These are phyloP conservation scores for Volutella citrinella DNA, from an alignment of 2,329 filamentous ascomycete species.

Conservation along the genomic window DNA sequence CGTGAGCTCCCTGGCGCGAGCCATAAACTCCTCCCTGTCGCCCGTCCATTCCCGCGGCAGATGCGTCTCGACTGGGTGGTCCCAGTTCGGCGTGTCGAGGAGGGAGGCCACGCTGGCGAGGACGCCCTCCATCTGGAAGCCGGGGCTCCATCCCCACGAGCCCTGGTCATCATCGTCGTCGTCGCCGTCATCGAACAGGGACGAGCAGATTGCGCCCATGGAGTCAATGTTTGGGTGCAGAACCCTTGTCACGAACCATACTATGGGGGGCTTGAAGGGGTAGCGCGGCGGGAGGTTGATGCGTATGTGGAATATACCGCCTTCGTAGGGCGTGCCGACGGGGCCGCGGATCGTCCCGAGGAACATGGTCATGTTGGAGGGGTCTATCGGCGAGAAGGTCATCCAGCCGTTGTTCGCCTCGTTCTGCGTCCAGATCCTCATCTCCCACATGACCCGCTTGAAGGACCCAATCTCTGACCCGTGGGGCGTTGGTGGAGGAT, in stretches of 20 bases:
- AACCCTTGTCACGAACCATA: slow-evolving; percentile 1
- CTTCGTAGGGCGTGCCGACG: slow-evolving; percentile 1
- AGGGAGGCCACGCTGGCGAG: neutral
- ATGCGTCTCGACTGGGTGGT: neutral
- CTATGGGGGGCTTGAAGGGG: neutral
- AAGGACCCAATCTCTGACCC: too few species aligned
- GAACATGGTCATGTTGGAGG: neutral
- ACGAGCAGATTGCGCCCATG: neutral
- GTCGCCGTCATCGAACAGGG: too few species aligned
- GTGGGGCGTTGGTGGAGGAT: neutral
- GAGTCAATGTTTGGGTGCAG: slow-evolving; percentile 2
- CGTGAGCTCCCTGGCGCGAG: neutral
- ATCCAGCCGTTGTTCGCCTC: neutral
- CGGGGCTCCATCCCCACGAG: neutral
- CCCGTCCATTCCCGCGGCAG: neutral
- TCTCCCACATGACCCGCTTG: neutral
- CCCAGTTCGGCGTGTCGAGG: slow-evolving; percentile 1
- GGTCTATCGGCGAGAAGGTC: neutral
- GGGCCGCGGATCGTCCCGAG: slow-evolving; percentile 1
- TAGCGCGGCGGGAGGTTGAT: neutral
- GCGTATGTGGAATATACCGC: slow-evolving; percentile 2
- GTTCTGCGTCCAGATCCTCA: neutral
- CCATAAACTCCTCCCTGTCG: neutral
- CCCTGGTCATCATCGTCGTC: neutral
- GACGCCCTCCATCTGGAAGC: neutral